These are phyloP conservation scores for Chrysopogon serrulatus DNA, from an alignment of 176 grass and related monocot species.

Conservation along the genomic window DNA sequence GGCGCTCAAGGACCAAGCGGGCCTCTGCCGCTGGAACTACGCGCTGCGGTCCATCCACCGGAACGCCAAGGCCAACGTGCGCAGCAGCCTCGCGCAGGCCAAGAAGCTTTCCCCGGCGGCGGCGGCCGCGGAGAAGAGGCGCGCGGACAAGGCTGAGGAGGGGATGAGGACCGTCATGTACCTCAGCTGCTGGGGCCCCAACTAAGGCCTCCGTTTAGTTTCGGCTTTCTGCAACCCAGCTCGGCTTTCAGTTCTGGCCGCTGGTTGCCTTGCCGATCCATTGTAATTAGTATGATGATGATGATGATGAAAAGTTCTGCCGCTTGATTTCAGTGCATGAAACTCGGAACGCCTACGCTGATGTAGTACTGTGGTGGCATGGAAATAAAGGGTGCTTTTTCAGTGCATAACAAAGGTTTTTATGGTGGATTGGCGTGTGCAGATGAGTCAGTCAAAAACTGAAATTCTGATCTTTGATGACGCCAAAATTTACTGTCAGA, in stretches of 20 bases:
- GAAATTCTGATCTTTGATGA: neutral
- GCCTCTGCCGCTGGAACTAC: conserved; percentile 76
- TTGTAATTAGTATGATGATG: conserved; percentile 14
- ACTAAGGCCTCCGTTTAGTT: neutral
- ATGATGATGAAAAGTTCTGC: conserved; percentile 23
- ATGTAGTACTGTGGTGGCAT: neutral
- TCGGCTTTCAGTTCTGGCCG: neutral
- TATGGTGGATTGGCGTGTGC: too few species aligned
- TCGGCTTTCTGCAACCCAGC: neutral
- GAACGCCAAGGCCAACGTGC: conserved; percentile 19
- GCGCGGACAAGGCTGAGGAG: conserved; percentile 42
- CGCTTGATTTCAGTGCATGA: neutral
- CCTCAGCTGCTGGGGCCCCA: conserved; percentile 58
- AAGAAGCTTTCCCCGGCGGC: neutral
- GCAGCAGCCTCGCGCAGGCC: neutral
- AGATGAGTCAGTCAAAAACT: too few species aligned
- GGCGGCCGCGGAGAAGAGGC: neutral
- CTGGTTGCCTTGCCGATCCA: neutral
- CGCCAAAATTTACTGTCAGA: neutral
- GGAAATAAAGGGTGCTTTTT: neutral
- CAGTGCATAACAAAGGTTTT: neutral
- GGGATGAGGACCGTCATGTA: conserved; percentile 62
- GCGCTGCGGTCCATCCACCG: conserved; percentile 37
- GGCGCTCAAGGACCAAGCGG: conserved; percentile 67
- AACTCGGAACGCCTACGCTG: neutral